A percentile compares a stretch with the other conserved stretches of the same genome.
phyloP scores from a whole-genome alignment of 2,329 filamentous ascomycete species.

The Botrytis cinerea region DNA sequence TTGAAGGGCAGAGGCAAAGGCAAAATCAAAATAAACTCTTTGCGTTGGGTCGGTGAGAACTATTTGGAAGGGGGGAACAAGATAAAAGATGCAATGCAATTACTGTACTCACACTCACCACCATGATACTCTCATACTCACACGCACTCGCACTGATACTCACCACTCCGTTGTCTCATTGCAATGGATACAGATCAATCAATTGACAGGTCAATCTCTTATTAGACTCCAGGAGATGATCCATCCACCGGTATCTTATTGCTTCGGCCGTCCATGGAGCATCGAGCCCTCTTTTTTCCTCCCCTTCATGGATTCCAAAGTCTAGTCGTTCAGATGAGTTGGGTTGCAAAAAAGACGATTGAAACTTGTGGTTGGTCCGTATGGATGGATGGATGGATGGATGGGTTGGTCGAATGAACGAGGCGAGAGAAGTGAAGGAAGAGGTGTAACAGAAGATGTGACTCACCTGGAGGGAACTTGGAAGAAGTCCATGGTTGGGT shows the following conservation, averaged over 20 bases:
- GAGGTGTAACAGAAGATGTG: constrained; percentile 17
- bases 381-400: constrained; percentile 14
- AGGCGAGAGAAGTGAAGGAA: constrained; percentile 10
- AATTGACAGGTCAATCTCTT: neutral
- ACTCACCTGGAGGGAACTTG: constrained; percentile 13
- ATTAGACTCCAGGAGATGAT: neutral
- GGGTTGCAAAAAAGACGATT: constrained; percentile 15
- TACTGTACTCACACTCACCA: neutral
- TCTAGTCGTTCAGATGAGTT: constrained; percentile 8
- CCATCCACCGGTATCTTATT: neutral
- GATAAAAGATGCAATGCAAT: constrained; percentile 9
- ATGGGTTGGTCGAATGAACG: constrained; percentile 20
- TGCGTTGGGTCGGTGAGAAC: neutral
- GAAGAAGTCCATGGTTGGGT: constrained; percentile 11
- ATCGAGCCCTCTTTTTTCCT: neutral
- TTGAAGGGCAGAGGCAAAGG: neutral
- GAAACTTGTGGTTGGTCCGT: constrained; percentile 20
- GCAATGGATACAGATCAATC: neutral
- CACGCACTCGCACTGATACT: neutral
- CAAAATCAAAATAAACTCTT: neutral
- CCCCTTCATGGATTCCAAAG: neutral
- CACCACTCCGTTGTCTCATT: neutral
- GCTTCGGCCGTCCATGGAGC: neutral
- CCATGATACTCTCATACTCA: neutral
- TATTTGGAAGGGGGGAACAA: neutral